Evolutionary conservation across 805 yeast genomes (phyloP), one percentile per base, ranked within the genome.

Genomic region (Kodamaea neixiangensis): DNA sequence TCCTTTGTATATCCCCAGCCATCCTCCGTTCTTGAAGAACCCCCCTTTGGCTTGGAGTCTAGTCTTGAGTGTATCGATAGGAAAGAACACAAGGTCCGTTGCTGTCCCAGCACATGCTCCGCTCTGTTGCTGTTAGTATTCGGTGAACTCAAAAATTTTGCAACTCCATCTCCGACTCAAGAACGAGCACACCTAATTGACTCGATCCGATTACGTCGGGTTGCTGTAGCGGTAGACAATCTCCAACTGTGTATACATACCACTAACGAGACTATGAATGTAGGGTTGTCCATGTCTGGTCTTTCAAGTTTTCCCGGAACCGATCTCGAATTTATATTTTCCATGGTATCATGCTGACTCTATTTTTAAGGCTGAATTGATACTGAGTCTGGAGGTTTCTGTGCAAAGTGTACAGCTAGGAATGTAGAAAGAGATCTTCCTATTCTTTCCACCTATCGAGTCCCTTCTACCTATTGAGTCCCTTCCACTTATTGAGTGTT

Each of bases 41-140:
- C 99, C 99, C 33, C 97, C 97, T 63, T 83, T 83, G 17, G 99
- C 98, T 67, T 94, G 99, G 13, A 94, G 73, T 51, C 99, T 76
- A 0, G 99, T 94, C 70, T 94, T 94, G 50, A 94, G 60, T 1
- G 99, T 94, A 61, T 94, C 99, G 37, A 94, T 89, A 11, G 99
- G 99, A 74, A 93, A 94, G 69, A 94, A 94, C 3, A 87, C 90
- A 35, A 94, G 75, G 70, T 94, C 99, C 1, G 97, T 92, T 5
- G 96, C 85, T 1, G 97, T 94, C 13, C 99, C 99, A 5, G 99
- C 97, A 52, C 94, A 85, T 6, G 89, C 99, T 35, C 99, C 99
- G 62, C 92, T 84, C 79, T 70, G 48, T 19, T 29, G 31, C 5
- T 39, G 52, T 49, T 51, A 49, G 55, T 52, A 33, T 40, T 17